Evolutionary conservation across 2,329 filamentous ascomycete genomes (phyloP), one percentile per base, ranked within the genome.

Genomic region (Rhinocladiella similis): DNA sequence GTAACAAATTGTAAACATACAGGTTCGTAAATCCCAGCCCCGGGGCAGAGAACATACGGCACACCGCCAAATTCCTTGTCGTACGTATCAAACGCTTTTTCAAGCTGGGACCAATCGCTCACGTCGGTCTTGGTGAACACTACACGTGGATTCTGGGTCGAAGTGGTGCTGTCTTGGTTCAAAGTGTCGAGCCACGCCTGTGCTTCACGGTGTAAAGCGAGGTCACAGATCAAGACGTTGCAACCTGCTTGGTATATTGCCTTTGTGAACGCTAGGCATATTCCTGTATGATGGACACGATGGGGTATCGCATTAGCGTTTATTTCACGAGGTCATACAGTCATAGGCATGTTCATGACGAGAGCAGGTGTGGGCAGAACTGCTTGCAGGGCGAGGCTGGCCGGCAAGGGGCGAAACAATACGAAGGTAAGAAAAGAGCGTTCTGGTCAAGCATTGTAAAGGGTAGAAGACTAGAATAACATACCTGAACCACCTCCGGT

Each of bases 401-500:
- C n/a, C n/a, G n/a, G n/a, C n/a, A n/a, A n/a, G n/a, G n/a, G n/a
- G n/a, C n/a, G n/a, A n/a, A n/a, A n/a, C n/a, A n/a, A n/a, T n/a
- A n/a, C n/a, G n/a, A n/a, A n/a, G n/a, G n/a, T n/a, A 25, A 25
- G 7, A 25, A 25, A 25, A 25, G 22, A n/a, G n/a, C n/a, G n/a
- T n/a, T n/a, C n/a, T n/a, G n/a, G n/a, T n/a, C n/a, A n/a, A n/a
- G n/a, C n/a, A n/a, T n/a, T n/a, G n/a, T n/a, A n/a, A n/a, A n/a
- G n/a, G n/a, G n/a, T n/a, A n/a, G n/a, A n/a, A n/a, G n/a, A n/a
- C n/a, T n/a, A n/a, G n/a, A n/a, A n/a, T n/a, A n/a, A n/a, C n/a
- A n/a, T 67, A 75, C 79, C 80, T 39, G 79, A 81, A 18, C 80
- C 79, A 39, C 77, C 79, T 22, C 80, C 80, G 14, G 79, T 82